phyloP scores from a whole-genome alignment of 352 stramenopile genomes.

The Aphanomyces astaci region DNA sequence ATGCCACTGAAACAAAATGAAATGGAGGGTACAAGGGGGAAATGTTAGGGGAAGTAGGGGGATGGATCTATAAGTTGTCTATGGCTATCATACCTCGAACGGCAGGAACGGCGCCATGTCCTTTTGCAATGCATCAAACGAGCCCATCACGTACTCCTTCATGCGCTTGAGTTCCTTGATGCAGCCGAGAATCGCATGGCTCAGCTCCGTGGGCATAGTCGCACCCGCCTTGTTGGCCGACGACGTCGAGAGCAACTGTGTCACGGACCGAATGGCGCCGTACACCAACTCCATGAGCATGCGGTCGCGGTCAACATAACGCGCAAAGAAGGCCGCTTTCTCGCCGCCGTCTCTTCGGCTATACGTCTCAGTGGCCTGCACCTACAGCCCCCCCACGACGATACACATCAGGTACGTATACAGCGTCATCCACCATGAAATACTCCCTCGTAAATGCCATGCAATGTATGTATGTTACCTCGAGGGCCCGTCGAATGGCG shows the following conservation, averaged over 20 bases:
- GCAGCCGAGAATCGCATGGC: constrained; percentile 19
- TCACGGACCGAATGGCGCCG: constrained; percentile 18
- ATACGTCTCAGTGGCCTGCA: neutral
- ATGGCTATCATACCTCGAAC: constrained; percentile 20
- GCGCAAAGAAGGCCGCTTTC: constrained; percentile 17
- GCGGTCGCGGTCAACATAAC: constrained; percentile 19
- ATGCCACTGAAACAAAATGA: too few species aligned
- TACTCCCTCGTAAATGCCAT: too few species aligned
- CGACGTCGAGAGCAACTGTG: constrained; percentile 19
- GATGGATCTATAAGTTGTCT: too few species aligned
- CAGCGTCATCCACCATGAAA: too few species aligned
- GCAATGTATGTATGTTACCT: too few species aligned
- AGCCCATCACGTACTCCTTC: constrained; percentile 22
- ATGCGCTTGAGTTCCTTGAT: constrained; percentile 24
- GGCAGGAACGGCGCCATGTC: constrained; percentile 21
- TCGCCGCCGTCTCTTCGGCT: neutral
- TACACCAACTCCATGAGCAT: constrained; percentile 24
- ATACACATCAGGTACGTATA: too few species aligned
- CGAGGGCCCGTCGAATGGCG: neutral
- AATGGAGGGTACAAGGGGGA: neutral
- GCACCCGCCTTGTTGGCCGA: neutral
- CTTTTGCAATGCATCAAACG: constrained; percentile 19
- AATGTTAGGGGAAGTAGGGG: too few species aligned
- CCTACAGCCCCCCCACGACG: neutral
- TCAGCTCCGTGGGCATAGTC: constrained; percentile 9